Conservation (phyloP, 345 rosid genomes). For the Garcia nutans region DNA sequence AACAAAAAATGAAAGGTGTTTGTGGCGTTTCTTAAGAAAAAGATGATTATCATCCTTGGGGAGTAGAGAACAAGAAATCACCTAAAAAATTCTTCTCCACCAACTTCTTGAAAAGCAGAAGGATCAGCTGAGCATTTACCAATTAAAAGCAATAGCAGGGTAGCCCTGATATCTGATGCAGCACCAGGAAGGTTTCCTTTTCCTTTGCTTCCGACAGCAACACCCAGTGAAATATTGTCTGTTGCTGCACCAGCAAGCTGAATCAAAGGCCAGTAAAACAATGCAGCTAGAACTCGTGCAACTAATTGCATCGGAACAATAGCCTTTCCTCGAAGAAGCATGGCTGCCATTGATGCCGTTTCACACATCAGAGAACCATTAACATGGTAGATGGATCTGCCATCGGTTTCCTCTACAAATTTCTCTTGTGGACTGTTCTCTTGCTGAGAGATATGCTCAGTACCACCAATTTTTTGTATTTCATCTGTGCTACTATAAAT, state of each 20-base stretch:
- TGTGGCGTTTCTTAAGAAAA: neutral
- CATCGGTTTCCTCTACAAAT: slow-evolving; percentile 46
- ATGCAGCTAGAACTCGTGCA: slow-evolving; percentile 86
- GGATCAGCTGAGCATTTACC: slow-evolving; percentile 97
- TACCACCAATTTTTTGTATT: slow-evolving; percentile 38
- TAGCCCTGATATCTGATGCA: slow-evolving; percentile 91
- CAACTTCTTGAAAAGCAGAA: slow-evolving; percentile 80
- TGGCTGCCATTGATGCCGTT: slow-evolving; percentile 92
- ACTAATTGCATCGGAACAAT: slow-evolving; percentile 91
- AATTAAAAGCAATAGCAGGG: slow-evolving; percentile 79
- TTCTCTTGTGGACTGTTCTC: slow-evolving; percentile 37
- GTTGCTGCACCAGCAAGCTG: slow-evolving; percentile 97
- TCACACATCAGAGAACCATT: slow-evolving; percentile 46
- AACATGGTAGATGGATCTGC: slow-evolving; percentile 42
- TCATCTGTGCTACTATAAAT: slow-evolving; percentile 38
- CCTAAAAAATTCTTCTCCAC: slow-evolving; percentile 95
- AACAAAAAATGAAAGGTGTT: slow-evolving; percentile 12
- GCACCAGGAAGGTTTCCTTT: slow-evolving; percentile 97
- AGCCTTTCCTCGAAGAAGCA: slow-evolving; percentile 87
- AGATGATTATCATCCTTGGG: slow-evolving; percentile 13
- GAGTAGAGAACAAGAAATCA: slow-evolving; percentile 29
- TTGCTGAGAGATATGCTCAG: slow-evolving; percentile 41
- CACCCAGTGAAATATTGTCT: slow-evolving; percentile 87
- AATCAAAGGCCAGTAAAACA: slow-evolving; percentile 96
- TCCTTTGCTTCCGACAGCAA: slow-evolving; percentile 99